These are phyloP conservation scores for Tetradesmus lagerheimii DNA, from an alignment of 139 green algal genomes.

Conservation along the genomic window DNA sequence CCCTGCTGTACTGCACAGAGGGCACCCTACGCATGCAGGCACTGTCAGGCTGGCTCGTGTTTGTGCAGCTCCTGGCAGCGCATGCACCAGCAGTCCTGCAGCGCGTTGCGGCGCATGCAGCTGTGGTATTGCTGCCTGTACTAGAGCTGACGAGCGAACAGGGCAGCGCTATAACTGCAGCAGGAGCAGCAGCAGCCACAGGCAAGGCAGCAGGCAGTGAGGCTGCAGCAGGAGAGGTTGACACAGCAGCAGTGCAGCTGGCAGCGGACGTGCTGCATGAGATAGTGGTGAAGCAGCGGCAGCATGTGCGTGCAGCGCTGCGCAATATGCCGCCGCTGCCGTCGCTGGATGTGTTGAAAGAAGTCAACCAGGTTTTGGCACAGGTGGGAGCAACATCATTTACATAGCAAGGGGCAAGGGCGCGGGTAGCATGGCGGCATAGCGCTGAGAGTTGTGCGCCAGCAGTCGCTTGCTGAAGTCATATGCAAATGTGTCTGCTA, in stretches of 20 bases:
- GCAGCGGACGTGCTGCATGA: conserved; percentile 57
- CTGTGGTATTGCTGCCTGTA: conserved; percentile 79
- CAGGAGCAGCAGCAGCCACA: not conserved
- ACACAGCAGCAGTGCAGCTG: conserved; percentile 35
- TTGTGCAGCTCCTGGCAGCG: conserved; percentile 26
- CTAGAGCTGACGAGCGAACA: conserved; percentile 67
- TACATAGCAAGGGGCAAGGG: not conserved
- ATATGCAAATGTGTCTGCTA: no score
- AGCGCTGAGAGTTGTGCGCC: no score
- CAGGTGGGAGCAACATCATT: conserved; percentile 26
- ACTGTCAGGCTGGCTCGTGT: conserved; percentile 55
- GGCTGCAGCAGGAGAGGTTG: not conserved
- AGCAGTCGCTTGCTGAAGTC: no score
- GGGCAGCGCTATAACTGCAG: conserved; percentile 12
- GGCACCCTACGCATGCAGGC: conserved; percentile 51
- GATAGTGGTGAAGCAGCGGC: conserved; percentile 55
- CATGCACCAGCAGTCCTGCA: conserved; percentile 60
- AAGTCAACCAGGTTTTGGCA: conserved; percentile 58
- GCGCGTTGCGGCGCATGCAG: conserved; percentile 67
- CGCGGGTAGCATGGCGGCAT: not conserved
- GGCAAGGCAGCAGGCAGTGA: not conserved
- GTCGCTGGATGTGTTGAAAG: conserved; percentile 46
- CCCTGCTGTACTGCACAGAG: conserved; percentile 40
- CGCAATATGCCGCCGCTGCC: conserved; percentile 72
- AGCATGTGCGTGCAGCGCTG: conserved; percentile 56